Conservation (phyloP, 495 filamentous ascomycete species). For the Lindgomyces ingoldianus region DNA sequence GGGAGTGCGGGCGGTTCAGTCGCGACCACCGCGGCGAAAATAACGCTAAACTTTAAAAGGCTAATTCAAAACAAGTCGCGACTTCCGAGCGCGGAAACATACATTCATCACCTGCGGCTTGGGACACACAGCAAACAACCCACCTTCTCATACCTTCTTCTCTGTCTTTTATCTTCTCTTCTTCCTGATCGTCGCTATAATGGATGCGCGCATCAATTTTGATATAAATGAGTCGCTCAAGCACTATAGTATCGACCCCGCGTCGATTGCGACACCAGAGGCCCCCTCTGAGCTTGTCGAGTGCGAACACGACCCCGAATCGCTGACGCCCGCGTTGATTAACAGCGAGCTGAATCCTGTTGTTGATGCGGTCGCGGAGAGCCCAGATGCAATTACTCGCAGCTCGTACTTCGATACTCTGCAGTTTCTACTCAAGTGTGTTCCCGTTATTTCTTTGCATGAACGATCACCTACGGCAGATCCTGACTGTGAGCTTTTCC, state of each 20-base stretch:
- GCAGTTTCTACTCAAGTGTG: constrained; percentile 96
- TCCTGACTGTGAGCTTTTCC: constrained; percentile 67
- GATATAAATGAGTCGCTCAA: constrained; percentile 96
- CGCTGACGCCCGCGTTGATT: constrained; percentile 71
- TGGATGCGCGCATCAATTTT: constrained; percentile 75
- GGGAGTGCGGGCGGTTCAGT: background rate
- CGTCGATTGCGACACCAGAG: constrained; percentile 79
- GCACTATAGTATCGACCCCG: constrained; percentile 89
- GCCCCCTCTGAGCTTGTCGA: constrained; percentile 82
- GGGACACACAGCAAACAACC: no score
- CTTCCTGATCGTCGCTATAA: constrained; percentile 53
- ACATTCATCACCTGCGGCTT: background rate
- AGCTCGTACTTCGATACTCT: constrained; percentile 83
- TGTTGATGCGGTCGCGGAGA: constrained; percentile 88
- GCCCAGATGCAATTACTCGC: constrained; percentile 80
- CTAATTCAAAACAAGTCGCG: constrained; percentile 25
- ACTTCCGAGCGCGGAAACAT: constrained; percentile 1
- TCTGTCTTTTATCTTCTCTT: constrained; percentile 33
- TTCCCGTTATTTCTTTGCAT: constrained; percentile 60
- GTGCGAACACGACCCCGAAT: constrained; percentile 88
- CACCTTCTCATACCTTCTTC: background rate
- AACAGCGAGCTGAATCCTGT: constrained; percentile 89
- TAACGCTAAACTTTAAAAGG: constrained; percentile 8
- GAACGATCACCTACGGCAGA: constrained; percentile 47
- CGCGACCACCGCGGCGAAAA: background rate